phyloP scores from a whole-genome alignment of 164 flowering plant species.

The Hamamelis virginiana region DNA sequence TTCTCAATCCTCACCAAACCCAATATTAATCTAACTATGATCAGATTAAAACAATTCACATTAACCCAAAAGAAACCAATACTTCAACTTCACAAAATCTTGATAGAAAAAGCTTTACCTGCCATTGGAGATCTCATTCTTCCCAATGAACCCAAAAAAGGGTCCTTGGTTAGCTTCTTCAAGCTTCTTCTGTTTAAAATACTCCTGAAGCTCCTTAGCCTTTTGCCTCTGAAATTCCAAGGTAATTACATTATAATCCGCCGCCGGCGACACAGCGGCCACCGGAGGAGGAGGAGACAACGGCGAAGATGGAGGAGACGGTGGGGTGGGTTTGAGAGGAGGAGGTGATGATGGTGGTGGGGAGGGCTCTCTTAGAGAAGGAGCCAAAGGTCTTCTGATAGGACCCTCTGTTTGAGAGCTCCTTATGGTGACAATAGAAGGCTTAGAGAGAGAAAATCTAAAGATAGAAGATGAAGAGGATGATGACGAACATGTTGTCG shows the following conservation, averaged over 20 bases:
- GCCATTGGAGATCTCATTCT: conserved; percentile 91
- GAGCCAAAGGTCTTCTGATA: conserved; percentile 68
- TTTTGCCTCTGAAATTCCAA: conserved; percentile 89
- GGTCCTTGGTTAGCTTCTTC: conserved; percentile 86
- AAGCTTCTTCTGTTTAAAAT: conserved; percentile 85
- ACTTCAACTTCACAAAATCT: not conserved
- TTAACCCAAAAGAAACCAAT: not conserved
- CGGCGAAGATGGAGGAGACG: conserved; percentile 38
- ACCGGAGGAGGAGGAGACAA: conserved; percentile 29
- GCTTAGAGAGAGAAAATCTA: conserved; percentile 37
- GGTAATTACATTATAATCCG: conserved; percentile 46
- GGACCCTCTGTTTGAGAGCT: conserved; percentile 87
- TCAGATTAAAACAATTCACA: no score
- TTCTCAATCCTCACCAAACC: no score
- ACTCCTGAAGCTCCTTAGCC: conserved; percentile 95
- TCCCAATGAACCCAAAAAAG: conserved; percentile 79
- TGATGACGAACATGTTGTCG: conserved; percentile 37
- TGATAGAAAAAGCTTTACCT: conserved; percentile 43
- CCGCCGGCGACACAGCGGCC: conserved; percentile 23
- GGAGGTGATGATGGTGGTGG: conserved; percentile 21
- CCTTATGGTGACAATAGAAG: conserved; percentile 35
- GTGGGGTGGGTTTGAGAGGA: conserved; percentile 44
- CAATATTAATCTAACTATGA: no score
- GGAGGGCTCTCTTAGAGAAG: conserved; percentile 43
- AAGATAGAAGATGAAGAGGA: conserved; percentile 31